Evolutionary conservation across 2,329 filamentous ascomycete genomes (phyloP).

Genomic region (Pyrenochaeta sp.): DNA sequence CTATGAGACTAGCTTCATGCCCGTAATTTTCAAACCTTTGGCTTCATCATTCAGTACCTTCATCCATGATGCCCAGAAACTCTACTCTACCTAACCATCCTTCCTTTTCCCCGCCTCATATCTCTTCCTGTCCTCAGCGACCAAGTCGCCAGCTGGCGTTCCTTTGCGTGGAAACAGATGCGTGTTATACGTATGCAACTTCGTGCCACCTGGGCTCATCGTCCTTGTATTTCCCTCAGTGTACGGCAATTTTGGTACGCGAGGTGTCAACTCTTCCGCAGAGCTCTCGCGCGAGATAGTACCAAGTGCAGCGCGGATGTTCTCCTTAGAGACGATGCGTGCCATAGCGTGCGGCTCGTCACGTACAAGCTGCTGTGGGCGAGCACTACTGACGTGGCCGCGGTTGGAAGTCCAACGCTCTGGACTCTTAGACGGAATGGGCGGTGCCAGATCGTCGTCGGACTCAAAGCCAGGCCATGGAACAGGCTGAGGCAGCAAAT

Average conservation of each 20-base stretch:
- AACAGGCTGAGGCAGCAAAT: constrained; percentile 2
- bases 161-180: constrained; percentile 41
- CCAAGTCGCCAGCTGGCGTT: constrained; percentile 18
- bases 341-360: constrained; percentile 14
- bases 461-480: constrained; percentile 19
- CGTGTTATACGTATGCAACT: constrained; percentile 36
- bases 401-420: constrained; percentile 11
- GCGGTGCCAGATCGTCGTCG: constrained; percentile 17
- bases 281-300: constrained; percentile 28
- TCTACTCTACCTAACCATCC: background rate
- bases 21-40: too few relatives aligned
- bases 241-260: constrained; percentile 5
- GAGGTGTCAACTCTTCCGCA: constrained; percentile 19
- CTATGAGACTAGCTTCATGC: too few relatives aligned
- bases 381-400: background rate
- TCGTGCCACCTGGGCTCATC: constrained; percentile 1
- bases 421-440: constrained; percentile 32
- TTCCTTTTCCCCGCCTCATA: background rate
- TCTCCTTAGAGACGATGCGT: constrained; percentile 45
- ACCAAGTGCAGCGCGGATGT: constrained; percentile 39
- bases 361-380: constrained; percentile 5
- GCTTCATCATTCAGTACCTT: background rate
- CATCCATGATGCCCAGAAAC: background rate
- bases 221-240: background rate
- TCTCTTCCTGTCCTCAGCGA: constrained; percentile 5